A percentile compares a stretch with the other conserved stretches of the same genome.
phyloP scores from a whole-genome alignment of 176 grass and related monocot genomes.

The Ananas comosus region DNA sequence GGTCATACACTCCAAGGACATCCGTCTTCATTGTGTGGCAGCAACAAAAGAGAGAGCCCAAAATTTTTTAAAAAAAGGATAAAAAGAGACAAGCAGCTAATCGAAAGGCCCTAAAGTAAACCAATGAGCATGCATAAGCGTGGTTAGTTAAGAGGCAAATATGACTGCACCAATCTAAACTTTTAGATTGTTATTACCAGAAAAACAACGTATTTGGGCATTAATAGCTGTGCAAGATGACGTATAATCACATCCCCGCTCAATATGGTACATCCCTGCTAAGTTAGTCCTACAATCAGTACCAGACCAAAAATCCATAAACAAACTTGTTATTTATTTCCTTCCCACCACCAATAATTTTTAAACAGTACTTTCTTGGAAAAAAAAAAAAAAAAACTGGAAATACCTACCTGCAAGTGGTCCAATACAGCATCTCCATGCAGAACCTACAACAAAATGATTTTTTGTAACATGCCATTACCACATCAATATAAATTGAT shows the following conservation, averaged over 20 bases:
- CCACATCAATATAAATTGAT: not conserved
- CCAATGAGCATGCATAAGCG: not conserved
- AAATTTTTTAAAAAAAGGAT: not conserved
- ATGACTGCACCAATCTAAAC: too few relatives aligned
- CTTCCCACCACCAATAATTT: not conserved
- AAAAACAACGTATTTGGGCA: constrained; percentile 85
- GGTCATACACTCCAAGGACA: constrained; percentile 89
- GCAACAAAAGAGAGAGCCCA: too few relatives aligned
- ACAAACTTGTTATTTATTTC: constrained; percentile 11
- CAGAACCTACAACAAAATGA: constrained; percentile 52
- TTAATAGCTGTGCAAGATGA: constrained; percentile 71
- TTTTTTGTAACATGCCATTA: not conserved
- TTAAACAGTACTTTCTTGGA: not conserved
- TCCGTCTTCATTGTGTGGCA: constrained; percentile 50
- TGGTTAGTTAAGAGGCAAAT: constrained; percentile 7
- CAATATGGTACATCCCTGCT: constrained; percentile 87
- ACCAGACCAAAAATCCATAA: constrained; percentile 12
- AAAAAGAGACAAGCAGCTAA: constrained; percentile 7
- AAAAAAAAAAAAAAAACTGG: not conserved
- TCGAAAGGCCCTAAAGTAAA: not conserved
- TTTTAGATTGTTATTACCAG: constrained; percentile 42
- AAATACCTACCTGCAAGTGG: constrained; percentile 43
- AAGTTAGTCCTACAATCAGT: constrained; percentile 45
- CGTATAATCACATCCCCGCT: constrained; percentile 96
- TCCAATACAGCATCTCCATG: constrained; percentile 95